Evolutionary conservation across 495 filamentous ascomycete genomes (phyloP).

Genomic region (Neurospora sp.): DNA sequence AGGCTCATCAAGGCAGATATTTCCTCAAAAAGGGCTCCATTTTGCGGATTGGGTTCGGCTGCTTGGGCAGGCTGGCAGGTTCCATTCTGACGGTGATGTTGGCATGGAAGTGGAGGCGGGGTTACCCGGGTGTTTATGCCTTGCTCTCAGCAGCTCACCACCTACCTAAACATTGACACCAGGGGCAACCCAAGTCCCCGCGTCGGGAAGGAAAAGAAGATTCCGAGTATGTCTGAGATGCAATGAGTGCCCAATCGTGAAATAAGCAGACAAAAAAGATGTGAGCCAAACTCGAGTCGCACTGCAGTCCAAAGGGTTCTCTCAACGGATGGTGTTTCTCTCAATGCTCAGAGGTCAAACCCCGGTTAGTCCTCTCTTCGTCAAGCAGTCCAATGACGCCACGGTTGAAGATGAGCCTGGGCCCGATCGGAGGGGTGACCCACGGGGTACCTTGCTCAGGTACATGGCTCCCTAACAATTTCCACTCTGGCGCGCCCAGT

Average conservation of each 20-base stretch:
- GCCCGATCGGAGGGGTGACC: not conserved
- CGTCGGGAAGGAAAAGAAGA: not conserved
- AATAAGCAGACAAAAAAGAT: not conserved
- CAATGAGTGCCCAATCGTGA: not conserved
- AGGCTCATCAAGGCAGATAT: not conserved
- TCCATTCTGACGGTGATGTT: not conserved
- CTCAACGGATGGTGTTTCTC: not conserved
- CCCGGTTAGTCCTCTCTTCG: not conserved
- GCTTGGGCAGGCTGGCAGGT: not conserved
- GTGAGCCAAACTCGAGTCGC: not conserved
- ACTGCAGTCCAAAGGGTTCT: not conserved
- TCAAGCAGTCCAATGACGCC: not conserved
- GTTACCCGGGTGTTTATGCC: not conserved
- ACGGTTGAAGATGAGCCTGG: not conserved
- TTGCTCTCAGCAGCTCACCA: not conserved
- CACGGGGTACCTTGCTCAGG: slow-evolving; percentile 1
- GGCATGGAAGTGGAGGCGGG: not conserved
- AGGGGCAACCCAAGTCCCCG: not conserved
- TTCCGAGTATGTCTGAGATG: not conserved
- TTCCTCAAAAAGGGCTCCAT: not conserved
- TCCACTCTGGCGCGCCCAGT: not conserved
- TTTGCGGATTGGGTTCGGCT: not conserved
- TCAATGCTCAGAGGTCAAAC: not conserved
- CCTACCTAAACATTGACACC: not conserved
- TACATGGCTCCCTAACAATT: slow-evolving; percentile 24